Percentiles rank a stretch among this genome's conserved stretches.
Conservation (phyloP, 345 rosid species). For the Brassica rapa region DNA sequence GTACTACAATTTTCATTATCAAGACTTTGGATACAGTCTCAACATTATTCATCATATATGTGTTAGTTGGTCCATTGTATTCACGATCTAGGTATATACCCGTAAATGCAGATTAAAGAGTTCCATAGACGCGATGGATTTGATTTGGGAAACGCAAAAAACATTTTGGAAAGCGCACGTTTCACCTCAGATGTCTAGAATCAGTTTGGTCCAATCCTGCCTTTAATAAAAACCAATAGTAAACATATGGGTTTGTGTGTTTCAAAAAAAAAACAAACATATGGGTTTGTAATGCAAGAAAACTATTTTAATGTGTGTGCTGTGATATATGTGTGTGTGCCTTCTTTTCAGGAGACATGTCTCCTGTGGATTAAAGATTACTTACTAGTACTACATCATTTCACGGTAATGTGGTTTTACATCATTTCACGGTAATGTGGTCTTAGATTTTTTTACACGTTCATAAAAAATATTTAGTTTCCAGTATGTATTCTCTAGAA, state of each 20-base stretch:
- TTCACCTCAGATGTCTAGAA: constrained; percentile 8
- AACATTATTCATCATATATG: background rate
- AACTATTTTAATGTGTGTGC: background rate
- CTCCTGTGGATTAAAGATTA: background rate
- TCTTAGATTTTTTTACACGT: too few species aligned
- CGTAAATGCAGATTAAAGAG: constrained; percentile 55
- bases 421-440: too few species aligned
- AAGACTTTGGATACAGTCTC: background rate
- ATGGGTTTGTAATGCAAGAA: background rate
- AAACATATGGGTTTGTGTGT: background rate
- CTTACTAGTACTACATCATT: background rate
- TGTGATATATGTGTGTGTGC: background rate
- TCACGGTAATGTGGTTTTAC: too few species aligned
- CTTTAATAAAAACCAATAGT: background rate
- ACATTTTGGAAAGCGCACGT: constrained; percentile 61
- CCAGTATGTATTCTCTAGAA: too few species aligned
- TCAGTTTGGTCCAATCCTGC: background rate
- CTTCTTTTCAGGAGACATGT: background rate
- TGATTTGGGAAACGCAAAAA: constrained; percentile 70
- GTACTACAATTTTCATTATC: constrained; percentile 38
- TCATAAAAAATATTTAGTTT: too few species aligned
- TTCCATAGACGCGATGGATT: constrained; percentile 80
- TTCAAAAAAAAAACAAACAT: background rate
- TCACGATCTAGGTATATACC: background rate
- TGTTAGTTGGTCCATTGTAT: background rate